These are phyloP conservation scores for Keithomyces neogunnii DNA, from an alignment of 2,329 filamentous ascomycete genomes.

Conservation along the genomic window DNA sequence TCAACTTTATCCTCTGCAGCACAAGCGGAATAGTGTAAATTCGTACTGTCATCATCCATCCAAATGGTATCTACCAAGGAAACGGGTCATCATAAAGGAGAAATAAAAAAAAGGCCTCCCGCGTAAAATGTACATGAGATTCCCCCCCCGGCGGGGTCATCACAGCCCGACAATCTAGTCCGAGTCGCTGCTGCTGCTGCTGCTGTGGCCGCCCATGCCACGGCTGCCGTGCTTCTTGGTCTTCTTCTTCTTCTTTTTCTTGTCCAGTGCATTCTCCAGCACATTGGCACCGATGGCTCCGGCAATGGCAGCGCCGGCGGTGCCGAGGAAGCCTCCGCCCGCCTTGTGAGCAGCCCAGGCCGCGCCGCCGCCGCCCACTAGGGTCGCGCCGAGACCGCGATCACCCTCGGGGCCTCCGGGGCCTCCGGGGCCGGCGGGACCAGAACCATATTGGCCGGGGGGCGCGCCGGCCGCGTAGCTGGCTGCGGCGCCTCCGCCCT, in stretches of 20 bases:
- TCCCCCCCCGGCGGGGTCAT: background rate
- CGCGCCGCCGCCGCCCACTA: slow-evolving; percentile 45
- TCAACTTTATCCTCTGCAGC: too few relatives aligned
- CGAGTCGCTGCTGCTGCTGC: slow-evolving; percentile 16
- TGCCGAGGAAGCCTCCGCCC: slow-evolving; percentile 43
- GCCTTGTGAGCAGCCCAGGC: slow-evolving; percentile 45
- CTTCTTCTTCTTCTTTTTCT: slow-evolving; percentile 25
- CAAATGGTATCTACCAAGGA: background rate
- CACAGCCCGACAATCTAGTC: slow-evolving; percentile 12
- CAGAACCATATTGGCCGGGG: slow-evolving; percentile 10
- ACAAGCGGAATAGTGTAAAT: background rate
- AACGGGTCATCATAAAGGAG: too few relatives aligned
- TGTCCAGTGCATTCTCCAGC: slow-evolving; percentile 34
- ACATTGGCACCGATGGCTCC: slow-evolving; percentile 49
- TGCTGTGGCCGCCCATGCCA: slow-evolving; percentile 13
- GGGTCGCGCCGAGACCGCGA: slow-evolving; percentile 46
- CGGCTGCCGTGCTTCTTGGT: slow-evolving; percentile 19
- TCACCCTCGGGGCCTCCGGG: slow-evolving; percentile 30
- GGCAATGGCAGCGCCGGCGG: slow-evolving; percentile 39
- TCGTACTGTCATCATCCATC: background rate
- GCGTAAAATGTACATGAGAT: background rate
- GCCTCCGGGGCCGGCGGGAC: slow-evolving; percentile 13
- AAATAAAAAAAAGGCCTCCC: background rate
- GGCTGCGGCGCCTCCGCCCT: slow-evolving; percentile 15
- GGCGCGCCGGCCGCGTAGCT: slow-evolving; percentile 13